Base-by-base conservation (phyloP, 257 asterid genomes). In the Primulina huaijiensis region DNA sequence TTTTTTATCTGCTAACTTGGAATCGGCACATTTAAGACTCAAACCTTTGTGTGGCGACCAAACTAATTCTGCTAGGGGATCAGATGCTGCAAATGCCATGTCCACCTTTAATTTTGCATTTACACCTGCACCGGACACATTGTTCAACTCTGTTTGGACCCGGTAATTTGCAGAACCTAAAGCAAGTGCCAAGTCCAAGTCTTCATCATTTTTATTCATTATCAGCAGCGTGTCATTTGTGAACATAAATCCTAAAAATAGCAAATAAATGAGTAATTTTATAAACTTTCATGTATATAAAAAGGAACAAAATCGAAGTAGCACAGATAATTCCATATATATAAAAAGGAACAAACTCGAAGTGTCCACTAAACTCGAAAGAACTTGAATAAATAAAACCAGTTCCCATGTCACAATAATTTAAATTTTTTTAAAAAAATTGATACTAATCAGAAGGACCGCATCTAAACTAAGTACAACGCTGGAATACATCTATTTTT, bases 111-210 rank as follows among this genome's bases (percentile, higher is more conserved):
- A 77, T 58, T 75, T 77, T 85, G 96, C 97, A 87, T 89, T 90
- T 88, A 64, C 96, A 90, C 96, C 92, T 90, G 87, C 95, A 87
- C 97, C 97, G 31, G 75, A 63, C 74, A 71, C 38, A 37, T 56
- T 65, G 35, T 76, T 60, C 75, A 60, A 53, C 64, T 81, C 60
- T 19, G 76, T 60, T 76, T 38, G 11, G 2, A 25, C 77, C 68
- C 69, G 33, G 78, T 67, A 69, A 43, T 68, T 72, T 63, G 82
- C 38, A 57, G 79, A 67, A 29, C 88, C 92, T 75, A 83, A 73
- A 74, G 78, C 70, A 76, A 78, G 88, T n/a, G 82, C 81, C 63
- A 87, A 76, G 78, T 82, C 85, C 29, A 78, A 19, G 25, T 78
- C 78, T 38, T 76, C 81, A 7, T 78, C 82, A 8, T 71, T 74